A percentile compares a stretch with the other conserved stretches of the same genome.
phyloP scores from a whole-genome alignment of 2,329 filamentous ascomycete genomes.

The Amauroascus verrucosus region DNA sequence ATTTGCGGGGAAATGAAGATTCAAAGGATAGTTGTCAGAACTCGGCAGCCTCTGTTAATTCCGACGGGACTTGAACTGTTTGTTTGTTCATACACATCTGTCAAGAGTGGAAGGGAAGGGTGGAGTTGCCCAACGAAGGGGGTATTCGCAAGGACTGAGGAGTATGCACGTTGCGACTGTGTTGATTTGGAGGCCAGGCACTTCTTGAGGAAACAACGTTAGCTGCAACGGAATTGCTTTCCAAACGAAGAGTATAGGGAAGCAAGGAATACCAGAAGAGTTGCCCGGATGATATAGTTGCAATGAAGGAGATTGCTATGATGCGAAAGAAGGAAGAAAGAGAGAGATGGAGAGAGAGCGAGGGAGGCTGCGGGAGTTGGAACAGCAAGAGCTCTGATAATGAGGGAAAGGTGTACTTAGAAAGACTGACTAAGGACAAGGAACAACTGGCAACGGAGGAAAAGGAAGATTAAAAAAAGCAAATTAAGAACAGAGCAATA shows the following conservation, averaged over 20 bases:
- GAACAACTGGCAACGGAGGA: not conserved
- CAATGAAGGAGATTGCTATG: not conserved
- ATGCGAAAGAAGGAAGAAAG: too few relatives aligned
- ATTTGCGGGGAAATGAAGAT: not conserved
- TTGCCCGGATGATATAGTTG: not conserved
- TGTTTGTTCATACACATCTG: not conserved
- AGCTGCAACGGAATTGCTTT: not conserved
- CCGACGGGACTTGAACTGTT: not conserved
- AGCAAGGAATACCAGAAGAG: constrained; percentile 1
- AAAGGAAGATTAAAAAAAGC: not conserved
- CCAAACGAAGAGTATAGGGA: not conserved
- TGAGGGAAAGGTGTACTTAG: constrained; percentile 3
- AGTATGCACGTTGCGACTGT: not conserved
- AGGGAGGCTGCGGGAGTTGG: constrained; percentile 5
- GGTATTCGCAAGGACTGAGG: not conserved
- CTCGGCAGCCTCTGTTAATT: constrained; percentile 4
- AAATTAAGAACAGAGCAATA: not conserved
- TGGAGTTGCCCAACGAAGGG: constrained; percentile 1
- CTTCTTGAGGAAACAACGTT: not conserved
- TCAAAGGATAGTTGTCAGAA: constrained; percentile 4
- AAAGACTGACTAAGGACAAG: constrained; percentile 6
- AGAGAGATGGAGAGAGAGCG: constrained; percentile 1
- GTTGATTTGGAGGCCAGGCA: not conserved
- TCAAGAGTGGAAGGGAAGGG: constrained; percentile 8
- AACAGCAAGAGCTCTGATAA: constrained; percentile 8